A percentile compares a stretch with the other conserved stretches of the same genome.
These are phyloP conservation scores for Zelopaecilomyces penicillatus DNA, from an alignment of 2,329 filamentous ascomycete species.

Conservation along the genomic window DNA sequence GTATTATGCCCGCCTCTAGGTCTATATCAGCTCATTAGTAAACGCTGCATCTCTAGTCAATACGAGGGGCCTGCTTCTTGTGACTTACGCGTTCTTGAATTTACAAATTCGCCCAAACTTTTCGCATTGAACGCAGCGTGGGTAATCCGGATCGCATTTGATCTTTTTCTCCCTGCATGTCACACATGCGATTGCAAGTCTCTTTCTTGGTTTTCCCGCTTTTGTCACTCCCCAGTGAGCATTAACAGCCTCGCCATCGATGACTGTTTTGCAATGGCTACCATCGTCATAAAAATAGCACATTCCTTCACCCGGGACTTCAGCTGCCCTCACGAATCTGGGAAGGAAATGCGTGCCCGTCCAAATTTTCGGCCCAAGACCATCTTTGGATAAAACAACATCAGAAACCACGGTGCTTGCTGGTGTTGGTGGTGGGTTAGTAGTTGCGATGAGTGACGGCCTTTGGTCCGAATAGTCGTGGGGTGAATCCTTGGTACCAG, in stretches of 20 bases:
- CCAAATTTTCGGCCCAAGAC: constrained; percentile 60
- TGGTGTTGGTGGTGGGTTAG: constrained; percentile 20
- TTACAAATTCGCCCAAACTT: constrained; percentile 82
- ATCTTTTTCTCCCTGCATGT: constrained; percentile 97
- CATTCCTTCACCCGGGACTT: constrained; percentile 68
- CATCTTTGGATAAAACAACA: constrained; percentile 45
- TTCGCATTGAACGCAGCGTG: constrained; percentile 83
- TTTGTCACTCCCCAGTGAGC: constrained; percentile 92
- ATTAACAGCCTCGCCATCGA: constrained; percentile 81
- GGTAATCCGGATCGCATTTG: constrained; percentile 84
- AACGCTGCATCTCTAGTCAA: not conserved
- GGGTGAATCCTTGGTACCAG: constrained; percentile 26
- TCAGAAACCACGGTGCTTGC: constrained; percentile 29
- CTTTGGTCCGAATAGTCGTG: constrained; percentile 20
- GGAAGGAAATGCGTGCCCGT: constrained; percentile 59
- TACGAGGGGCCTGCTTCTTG: too few species aligned
- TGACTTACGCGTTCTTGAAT: constrained; percentile 74
- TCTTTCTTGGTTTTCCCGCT: constrained; percentile 85
- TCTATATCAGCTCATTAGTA: constrained; percentile 21
- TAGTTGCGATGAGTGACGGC: constrained; percentile 6
- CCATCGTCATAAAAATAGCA: constrained; percentile 86
- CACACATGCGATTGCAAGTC: constrained; percentile 84
- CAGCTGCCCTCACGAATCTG: constrained; percentile 54
- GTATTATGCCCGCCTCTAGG: constrained; percentile 51
- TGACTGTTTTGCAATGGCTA: constrained; percentile 70